A percentile compares a stretch with the other conserved stretches of the same genome.
phyloP scores from a whole-genome alignment of 306 rosid genomes.

The Herpetospermum pedunculosum region DNA sequence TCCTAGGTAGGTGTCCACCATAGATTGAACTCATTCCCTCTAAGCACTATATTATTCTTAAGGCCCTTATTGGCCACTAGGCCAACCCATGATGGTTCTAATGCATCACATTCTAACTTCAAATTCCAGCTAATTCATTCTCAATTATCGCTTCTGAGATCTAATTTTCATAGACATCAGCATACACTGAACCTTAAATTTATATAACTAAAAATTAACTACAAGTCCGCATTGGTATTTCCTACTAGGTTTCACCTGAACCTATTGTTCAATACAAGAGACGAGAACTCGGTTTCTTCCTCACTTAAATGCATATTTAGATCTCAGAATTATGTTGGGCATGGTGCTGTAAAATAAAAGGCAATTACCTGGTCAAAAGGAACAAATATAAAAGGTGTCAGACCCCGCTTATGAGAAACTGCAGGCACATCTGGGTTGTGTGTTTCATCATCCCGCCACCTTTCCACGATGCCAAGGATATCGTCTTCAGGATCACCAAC shows the following conservation, averaged over 20 bases:
- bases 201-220: neutral
- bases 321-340: neutral
- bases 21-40: no score
- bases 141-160: neutral
- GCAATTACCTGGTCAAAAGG: conserved; percentile 69
- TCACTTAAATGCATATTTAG: neutral
- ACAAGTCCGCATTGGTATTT: neutral
- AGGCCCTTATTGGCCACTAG: no score
- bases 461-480: conserved; percentile 77
- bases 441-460: conserved; percentile 92
- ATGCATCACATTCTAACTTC: neutral
- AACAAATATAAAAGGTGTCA: conserved; percentile 76
- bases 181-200: neutral
- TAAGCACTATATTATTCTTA: no score
- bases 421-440: conserved; percentile 97
- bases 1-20: no score
- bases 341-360: neutral
- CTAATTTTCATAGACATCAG: neutral
- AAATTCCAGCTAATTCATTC: neutral
- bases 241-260: neutral
- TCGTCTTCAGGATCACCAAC: conserved; percentile 49
- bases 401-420: conserved; percentile 77
- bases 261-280: neutral
- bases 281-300: neutral
- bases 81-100: no score